Evolutionary conservation across 2,329 filamentous ascomycete species (phyloP), one percentile per base, ranked within the genome.

Genomic region (Diaporthe eres): DNA sequence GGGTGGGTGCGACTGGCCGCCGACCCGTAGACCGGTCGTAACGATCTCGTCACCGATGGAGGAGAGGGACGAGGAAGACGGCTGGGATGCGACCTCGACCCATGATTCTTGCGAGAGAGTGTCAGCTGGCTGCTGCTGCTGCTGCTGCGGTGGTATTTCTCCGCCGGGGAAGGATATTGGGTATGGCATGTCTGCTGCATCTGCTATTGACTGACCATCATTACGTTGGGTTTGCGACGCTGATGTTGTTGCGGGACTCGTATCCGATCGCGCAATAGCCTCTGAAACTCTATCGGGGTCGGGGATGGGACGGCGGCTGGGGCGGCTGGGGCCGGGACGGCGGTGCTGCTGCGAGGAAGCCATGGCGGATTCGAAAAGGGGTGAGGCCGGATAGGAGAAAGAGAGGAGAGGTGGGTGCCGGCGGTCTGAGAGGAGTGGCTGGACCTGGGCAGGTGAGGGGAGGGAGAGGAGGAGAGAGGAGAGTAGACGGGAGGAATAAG

Each of bases 61-160:
- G 28, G 96, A 98, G 17, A 98, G 88, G 19, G 96, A 98, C 3
- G 96, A 98, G 2, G 96, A 98, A 0, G 96, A 98, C 10, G 96
- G 95, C 80, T 97, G 95, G 5, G 96, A 98, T 63, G 94, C 92
- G 77, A 99, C 92, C 84, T 99, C 96, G 80, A 98, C 92, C 97
- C 97, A 99, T 12, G 97, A 98, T 86, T 98, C 97, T 96, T 51
- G n/a, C n/a, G 87, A 79, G 75, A 65, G 77, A 77, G 80, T 83
- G 55, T 83, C 79, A 75, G 73, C 57, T 28, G 67, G 67, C 13
- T 77, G 31, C 37, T 44, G 58, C 22, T 12, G 71, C 63, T 70
- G 65, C 13, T 77, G 37, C 31, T 49, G 60, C 17, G 15, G 63
- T 61, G 42, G 22, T 44, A 37, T 15, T 17, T 15, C 39, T 31